Conservation (phyloP, 2,329 filamentous ascomycete genomes). For the Ophiocordyceps camponoti-saundersi region DNA sequence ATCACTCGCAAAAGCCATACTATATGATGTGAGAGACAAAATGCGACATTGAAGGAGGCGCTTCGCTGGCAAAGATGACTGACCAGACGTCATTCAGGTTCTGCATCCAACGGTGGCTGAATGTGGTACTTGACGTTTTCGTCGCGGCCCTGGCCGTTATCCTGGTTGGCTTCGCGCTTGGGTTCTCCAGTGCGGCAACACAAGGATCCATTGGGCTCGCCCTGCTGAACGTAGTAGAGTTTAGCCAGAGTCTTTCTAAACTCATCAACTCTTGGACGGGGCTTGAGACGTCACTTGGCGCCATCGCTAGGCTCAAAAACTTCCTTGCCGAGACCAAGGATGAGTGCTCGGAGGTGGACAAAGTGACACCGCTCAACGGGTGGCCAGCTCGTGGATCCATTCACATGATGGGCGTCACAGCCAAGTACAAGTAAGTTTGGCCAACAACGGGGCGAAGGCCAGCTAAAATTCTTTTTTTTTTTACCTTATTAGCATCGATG, state of each 20-base stretch:
- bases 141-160: constrained; percentile 7
- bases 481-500: background rate
- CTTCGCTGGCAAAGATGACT: background rate
- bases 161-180: constrained; percentile 4
- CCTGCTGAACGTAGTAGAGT: constrained; percentile 11
- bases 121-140: background rate
- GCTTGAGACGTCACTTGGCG: constrained; percentile 12
- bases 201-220: constrained; percentile 9
- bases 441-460: constrained; percentile 47
- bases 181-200: background rate
- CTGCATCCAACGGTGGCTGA: constrained; percentile 1
- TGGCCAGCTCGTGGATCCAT: background rate
- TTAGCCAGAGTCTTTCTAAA: constrained; percentile 11
- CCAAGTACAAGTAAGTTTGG: constrained; percentile 18
- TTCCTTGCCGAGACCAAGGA: constrained; percentile 5
- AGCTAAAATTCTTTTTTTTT: background rate
- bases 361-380: constrained; percentile 31
- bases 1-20: constrained; percentile 1
- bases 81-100: background rate
- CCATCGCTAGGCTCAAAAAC: constrained; percentile 8
- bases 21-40: constrained; percentile 1
- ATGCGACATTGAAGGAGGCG: background rate
- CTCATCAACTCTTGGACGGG: constrained; percentile 15
- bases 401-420: background rate
- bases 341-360: constrained; percentile 4